Evolutionary conservation across 2,329 filamentous ascomycete genomes (phyloP), one percentile per base, ranked within the genome.

Genomic region (Remersonia thermophila): DNA sequence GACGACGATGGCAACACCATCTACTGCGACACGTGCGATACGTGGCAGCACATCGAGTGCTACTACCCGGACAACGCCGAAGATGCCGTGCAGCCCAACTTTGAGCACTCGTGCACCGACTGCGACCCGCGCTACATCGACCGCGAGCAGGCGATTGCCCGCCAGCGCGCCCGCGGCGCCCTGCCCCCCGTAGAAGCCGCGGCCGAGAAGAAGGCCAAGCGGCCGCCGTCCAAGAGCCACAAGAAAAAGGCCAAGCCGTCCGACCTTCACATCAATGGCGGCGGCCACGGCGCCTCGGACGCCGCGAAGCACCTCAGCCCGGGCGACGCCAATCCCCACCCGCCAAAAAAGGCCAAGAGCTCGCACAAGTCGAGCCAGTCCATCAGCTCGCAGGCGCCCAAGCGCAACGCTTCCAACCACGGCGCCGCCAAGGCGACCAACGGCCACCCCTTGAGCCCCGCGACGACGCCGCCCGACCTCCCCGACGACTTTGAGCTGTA

Each of bases 1-100:
- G 86, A 93, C 65, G 91, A 98, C 68, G 91, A 98, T 67, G 91
- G 91, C 61, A 89, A 84, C 60, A 98, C 91, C 41, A 93, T 98
- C 44, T 85, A 87, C 60, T 98, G 91, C 69, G 91, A 96, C 57
- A 75, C 71, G 40, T 98, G 91, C 68, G 83, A 94, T 56, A 91
- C 86, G 33, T 98, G 91, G 91, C 91, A 98, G 62, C 91, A 98
- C 61, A 93, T 94, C 51, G 80, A 86, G 56, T 98, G 91, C 62
- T 96, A 93, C 62, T 96, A 96, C 57, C 74, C 74, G 15, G 59
- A 73, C 45, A 83, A 84, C 50, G 72, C 75, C 55, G 71, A 77
- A 57, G 69, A 83, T 67, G 70, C 82, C 62, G 61, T 87, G 57
- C 60, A 80, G 66, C 69, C 74, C 40, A 70, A 76, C 50, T 82